A percentile compares a stretch with the other conserved stretches of the same genome.
phyloP scores from a whole-genome alignment of 768 basidiomycete species.

The Strobilomyces dryophilus region DNA sequence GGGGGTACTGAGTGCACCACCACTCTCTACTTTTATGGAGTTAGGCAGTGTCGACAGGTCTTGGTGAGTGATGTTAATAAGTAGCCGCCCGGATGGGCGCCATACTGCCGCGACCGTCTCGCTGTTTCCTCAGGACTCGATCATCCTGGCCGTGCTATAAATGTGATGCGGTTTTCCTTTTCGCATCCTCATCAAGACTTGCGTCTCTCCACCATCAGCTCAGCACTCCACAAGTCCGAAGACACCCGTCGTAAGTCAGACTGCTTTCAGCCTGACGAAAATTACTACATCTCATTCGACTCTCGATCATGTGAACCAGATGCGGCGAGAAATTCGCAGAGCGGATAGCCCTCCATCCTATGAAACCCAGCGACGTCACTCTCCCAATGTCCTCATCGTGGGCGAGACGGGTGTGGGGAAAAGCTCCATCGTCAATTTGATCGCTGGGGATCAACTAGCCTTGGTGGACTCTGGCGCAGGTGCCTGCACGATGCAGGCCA shows the following conservation, averaged over 20 bases:
- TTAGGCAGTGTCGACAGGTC: neutral
- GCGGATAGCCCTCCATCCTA: slow-evolving; percentile 20
- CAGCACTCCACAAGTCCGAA: neutral
- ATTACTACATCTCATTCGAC: slow-evolving; percentile 1
- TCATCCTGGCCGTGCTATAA: slow-evolving; percentile 12
- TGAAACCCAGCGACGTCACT: slow-evolving; percentile 11
- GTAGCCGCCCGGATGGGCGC: slow-evolving; percentile 16
- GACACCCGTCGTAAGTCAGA: slow-evolving; percentile 12
- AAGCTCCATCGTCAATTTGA: slow-evolving; percentile 40
- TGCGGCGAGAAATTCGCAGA: slow-evolving; percentile 4
- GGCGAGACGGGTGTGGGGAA: slow-evolving; percentile 34
- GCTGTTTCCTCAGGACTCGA: neutral
- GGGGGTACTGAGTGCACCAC: neutral
- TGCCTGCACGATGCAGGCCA: slow-evolving; percentile 35
- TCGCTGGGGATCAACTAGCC: slow-evolving; percentile 27
- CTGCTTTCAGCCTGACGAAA: neutral
- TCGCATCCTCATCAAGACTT: neutral
- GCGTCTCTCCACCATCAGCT: neutral
- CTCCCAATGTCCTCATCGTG: slow-evolving; percentile 38
- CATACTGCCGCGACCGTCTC: neutral
- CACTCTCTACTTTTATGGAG: slow-evolving; percentile 4
- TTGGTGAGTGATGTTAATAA: neutral
- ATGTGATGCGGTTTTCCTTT: neutral
- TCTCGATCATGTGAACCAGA: slow-evolving; percentile 6
- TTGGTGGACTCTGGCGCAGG: slow-evolving; percentile 24